phyloP scores from a whole-genome alignment of 306 rosid species.

The Cucurbita ficifolia region DNA sequence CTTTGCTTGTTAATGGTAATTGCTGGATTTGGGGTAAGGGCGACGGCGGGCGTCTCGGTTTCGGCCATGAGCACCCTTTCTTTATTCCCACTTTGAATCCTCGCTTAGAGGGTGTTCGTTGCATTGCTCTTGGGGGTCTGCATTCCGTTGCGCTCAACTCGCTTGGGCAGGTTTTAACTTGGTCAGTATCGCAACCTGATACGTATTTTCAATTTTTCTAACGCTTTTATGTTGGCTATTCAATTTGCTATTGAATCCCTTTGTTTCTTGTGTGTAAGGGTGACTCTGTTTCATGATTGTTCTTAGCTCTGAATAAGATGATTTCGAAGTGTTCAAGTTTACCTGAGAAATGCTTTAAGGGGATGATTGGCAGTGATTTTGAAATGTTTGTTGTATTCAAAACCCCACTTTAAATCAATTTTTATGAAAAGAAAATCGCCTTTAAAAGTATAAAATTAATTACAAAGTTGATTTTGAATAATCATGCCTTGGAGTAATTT shows the following conservation, averaged over 20 bases:
- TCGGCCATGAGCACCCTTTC: conserved; percentile 59
- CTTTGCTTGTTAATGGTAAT: conserved; percentile 42
- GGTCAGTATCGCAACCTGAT: conserved; percentile 40
- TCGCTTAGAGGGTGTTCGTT: conserved; percentile 35
- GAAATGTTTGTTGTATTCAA: no score
- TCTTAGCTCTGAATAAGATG: neutral
- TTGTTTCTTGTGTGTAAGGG: neutral
- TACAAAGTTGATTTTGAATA: no score
- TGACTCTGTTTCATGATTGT: neutral
- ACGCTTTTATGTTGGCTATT: neutral
- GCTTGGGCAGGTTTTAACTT: conserved; percentile 55
- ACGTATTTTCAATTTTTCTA: neutral
- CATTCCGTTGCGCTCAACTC: conserved; percentile 63
- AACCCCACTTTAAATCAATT: no score
- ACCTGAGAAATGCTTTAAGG: neutral
- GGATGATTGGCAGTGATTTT: no score
- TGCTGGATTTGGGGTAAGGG: conserved; percentile 98
- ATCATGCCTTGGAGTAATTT: no score
- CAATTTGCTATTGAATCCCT: neutral
- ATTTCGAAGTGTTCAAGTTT: neutral
- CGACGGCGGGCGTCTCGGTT: conserved; percentile 81
- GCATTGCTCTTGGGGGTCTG: conserved; percentile 62
- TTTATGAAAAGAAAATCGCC: no score
- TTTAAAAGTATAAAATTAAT: no score
- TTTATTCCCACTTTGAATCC: conserved; percentile 71